phyloP scores from a whole-genome alignment of 495 filamentous ascomycete genomes.

The Aspergillus affinis region DNA sequence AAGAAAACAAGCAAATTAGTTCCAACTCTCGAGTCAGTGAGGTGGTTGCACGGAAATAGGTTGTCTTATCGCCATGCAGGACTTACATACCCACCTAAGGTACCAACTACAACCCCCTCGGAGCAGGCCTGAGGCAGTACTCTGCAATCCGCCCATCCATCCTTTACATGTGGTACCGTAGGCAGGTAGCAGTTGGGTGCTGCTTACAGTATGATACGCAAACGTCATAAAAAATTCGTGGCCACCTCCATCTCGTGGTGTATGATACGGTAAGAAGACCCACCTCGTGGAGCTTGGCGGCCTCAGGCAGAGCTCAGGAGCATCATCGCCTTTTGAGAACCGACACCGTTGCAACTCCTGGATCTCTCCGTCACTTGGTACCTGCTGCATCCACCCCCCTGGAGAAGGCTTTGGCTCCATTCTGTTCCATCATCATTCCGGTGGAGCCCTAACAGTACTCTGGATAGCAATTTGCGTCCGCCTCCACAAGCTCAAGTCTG shows the following conservation, averaged over 20 bases:
- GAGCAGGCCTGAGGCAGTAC: too few relatives aligned
- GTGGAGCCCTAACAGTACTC: background rate
- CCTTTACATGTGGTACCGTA: background rate
- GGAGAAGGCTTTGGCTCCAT: background rate
- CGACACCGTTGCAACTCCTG: conserved; percentile 21
- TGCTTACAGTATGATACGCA: conserved; percentile 15
- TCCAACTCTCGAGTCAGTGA: background rate
- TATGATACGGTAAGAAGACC: conserved; percentile 22
- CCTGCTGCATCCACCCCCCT: conserved; percentile 1
- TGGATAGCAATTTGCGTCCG: background rate
- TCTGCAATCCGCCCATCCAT: background rate
- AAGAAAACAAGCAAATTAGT: too few relatives aligned
- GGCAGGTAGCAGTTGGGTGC: too few relatives aligned
- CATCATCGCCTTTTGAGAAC: conserved; percentile 15
- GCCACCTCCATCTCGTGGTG: conserved; percentile 1
- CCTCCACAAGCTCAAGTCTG: background rate
- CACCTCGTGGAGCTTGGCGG: conserved; percentile 12
- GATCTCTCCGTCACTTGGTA: conserved; percentile 2
- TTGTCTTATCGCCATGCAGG: conserved; percentile 1
- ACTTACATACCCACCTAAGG: background rate
- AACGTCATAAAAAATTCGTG: conserved; percentile 14
- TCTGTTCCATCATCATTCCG: background rate
- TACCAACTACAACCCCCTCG: background rate
- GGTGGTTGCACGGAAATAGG: background rate
- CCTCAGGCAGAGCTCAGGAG: conserved; percentile 28